Evolutionary conservation across 2,329 filamentous ascomycete species (phyloP), one percentile per base, ranked within the genome.

Genomic region (Aspergillus fischeri): DNA sequence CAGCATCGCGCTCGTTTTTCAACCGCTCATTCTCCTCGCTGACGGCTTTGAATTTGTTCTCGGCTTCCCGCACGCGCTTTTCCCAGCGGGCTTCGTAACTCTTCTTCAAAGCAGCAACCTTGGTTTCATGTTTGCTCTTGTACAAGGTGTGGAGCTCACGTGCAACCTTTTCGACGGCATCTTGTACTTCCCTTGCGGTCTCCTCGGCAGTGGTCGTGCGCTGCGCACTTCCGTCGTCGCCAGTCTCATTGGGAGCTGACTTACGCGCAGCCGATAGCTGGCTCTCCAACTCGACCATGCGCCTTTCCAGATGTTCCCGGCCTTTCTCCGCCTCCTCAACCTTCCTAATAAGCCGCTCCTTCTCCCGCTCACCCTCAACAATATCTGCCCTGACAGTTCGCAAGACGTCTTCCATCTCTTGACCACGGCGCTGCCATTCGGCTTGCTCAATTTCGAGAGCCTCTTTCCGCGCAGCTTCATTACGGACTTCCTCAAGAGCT

Each of bases 81-180:
- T 96, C 91, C 84, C 91, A 94, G 54, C 93, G 87, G 49, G 84
- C 84, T 73, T 97, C 91, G 76, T 97, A 87, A 68, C 82, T 85
- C 66, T 86, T 85, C 71, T 87, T 97, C 63, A 99, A 81, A 3
- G 92, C 93, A 1, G 90, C 85, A 48, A 97, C 93, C 79, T 99
- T 99, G 61, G 88, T 91, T 78, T 97, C 93, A 73, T 99, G 94
- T 78, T 99, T 99, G 70, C 89, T 87, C 78, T 97, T 97, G 83
- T 99, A 99, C 10, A 96, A 82, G 0, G 88, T 83, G 72, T 99
- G 94, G 44, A 99, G 82, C 70, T 99, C 94, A 29, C 91, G 85
- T n/a, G 93, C 92, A 44, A 97, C 92, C 63, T 92, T 91, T 75
- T 96, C 91, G 24, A 93, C 89, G 1, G 89, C 89, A 48, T 90